Evolutionary conservation across 768 basidiomycete species (phyloP).

Genomic region (Naematelia aurantialba): DNA sequence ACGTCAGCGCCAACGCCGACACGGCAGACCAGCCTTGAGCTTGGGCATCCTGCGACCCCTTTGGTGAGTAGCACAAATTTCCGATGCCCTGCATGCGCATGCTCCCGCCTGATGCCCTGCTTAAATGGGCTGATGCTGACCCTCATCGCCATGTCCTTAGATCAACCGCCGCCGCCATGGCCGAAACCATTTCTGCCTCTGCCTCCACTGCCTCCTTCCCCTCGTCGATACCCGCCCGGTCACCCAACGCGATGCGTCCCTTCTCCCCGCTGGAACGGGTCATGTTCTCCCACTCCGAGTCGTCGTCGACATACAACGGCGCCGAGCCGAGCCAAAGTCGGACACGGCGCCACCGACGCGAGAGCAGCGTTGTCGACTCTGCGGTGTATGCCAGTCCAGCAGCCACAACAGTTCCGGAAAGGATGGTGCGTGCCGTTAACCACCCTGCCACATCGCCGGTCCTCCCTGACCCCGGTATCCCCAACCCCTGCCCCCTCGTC

Average conservation of each 20-base stretch:
- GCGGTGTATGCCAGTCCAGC: background rate
- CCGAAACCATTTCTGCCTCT: background rate
- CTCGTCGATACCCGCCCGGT: too few species aligned
- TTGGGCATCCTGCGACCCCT: too few species aligned
- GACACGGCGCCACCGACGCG: slow-evolving; percentile 79
- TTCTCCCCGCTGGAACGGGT: background rate
- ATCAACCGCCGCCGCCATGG: background rate
- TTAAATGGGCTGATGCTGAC: background rate
- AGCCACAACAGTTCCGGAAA: background rate
- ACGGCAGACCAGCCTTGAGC: too few species aligned
- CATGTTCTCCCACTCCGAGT: background rate
- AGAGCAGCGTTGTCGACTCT: slow-evolving; percentile 66
- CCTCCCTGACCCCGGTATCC: too few species aligned
- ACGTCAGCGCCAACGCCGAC: too few species aligned
- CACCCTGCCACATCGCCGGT: too few species aligned
- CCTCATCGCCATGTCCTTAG: background rate
- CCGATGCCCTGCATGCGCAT: background rate
- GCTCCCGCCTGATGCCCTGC: background rate
- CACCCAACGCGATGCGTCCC: too few species aligned
- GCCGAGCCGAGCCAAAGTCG: slow-evolving; percentile 55
- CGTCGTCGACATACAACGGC: background rate
- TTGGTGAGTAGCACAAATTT: background rate
- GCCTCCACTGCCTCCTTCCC: background rate
- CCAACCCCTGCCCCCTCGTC: too few species aligned
- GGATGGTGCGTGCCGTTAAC: background rate